Evolutionary conservation across 495 filamentous ascomycete species (phyloP).

Genomic region (Lasiosphaeria miniovina): DNA sequence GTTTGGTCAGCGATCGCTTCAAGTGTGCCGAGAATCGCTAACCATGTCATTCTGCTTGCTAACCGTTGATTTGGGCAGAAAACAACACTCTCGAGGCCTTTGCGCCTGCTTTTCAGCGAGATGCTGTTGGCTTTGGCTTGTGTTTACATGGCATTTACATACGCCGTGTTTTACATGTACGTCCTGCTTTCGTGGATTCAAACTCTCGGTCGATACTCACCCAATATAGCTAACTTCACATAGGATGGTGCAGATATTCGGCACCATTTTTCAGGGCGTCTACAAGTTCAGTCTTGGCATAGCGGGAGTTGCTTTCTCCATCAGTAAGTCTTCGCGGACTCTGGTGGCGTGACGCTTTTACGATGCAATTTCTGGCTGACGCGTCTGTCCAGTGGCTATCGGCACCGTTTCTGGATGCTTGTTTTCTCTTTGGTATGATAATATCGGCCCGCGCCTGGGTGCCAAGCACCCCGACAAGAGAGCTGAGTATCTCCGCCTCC

Average conservation of each 20-base stretch:
- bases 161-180: conserved; percentile 69
- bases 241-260: conserved; percentile 55
- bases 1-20: too few relatives aligned
- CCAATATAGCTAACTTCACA: too few relatives aligned
- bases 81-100: conserved; percentile 40
- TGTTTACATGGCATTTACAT: conserved; percentile 60
- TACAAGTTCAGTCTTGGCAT: conserved; percentile 40
- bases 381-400: conserved; percentile 33
- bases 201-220: not conserved
- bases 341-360: not conserved
- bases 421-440: conserved; percentile 40
- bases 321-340: conserved; percentile 10
- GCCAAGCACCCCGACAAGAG: conserved; percentile 20
- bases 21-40: too few relatives aligned
- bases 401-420: conserved; percentile 50
- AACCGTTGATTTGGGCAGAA: conserved; percentile 11
- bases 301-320: conserved; percentile 31
- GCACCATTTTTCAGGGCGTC: conserved; percentile 51
- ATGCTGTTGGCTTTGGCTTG: conserved; percentile 60
- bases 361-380: not conserved
- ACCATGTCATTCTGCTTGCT: too few relatives aligned
- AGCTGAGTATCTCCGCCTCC: conserved; percentile 61
- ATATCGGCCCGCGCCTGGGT: conserved; percentile 22
- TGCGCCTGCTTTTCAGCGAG: conserved; percentile 57
- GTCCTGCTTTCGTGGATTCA: not conserved